Conservation (phyloP, 2,329 filamentous ascomycete genomes). For the Ophiostoma australiae region DNA sequence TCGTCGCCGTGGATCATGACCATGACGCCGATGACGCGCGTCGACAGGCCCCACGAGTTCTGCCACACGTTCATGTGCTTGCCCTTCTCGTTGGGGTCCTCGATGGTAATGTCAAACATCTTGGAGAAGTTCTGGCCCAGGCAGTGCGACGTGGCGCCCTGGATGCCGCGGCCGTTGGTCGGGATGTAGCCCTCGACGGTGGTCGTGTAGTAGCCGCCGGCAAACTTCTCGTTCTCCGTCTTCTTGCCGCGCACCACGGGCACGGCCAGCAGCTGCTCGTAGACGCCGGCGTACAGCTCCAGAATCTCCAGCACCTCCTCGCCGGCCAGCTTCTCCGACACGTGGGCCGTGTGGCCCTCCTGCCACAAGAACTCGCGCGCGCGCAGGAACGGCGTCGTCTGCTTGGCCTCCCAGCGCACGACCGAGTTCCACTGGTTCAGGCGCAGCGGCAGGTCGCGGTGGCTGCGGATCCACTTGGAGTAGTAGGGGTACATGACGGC, state of each 20-base stretch:
- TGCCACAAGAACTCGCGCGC: slow-evolving; percentile 98
- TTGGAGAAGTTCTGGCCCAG: slow-evolving; percentile 98
- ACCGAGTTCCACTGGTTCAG: slow-evolving; percentile 93
- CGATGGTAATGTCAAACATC: slow-evolving; percentile 96
- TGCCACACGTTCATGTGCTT: slow-evolving; percentile 88
- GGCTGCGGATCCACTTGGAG: slow-evolving; percentile 92
- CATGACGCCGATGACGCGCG: slow-evolving; percentile 96
- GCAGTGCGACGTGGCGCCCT: slow-evolving; percentile 90
- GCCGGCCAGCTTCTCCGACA: slow-evolving; percentile 74
- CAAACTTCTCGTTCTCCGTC: slow-evolving; percentile 98
- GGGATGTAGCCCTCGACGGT: slow-evolving; percentile 97
- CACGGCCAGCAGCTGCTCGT: slow-evolving; percentile 88
- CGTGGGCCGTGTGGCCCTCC: slow-evolving; percentile 85
- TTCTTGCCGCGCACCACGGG: slow-evolving; percentile 91
- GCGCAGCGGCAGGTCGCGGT: slow-evolving; percentile 87
- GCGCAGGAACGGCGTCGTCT: slow-evolving; percentile 78
- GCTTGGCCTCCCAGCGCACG: slow-evolving; percentile 96
- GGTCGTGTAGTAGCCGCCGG: slow-evolving; percentile 92
- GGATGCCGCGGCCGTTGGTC: slow-evolving; percentile 90
- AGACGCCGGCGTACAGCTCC: slow-evolving; percentile 85
- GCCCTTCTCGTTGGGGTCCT: slow-evolving; percentile 80
- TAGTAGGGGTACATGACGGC: slow-evolving; percentile 95
- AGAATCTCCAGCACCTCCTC: slow-evolving; percentile 90
- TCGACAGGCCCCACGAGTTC: slow-evolving; percentile 98
- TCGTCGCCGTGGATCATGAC: slow-evolving; percentile 97